phyloP scores from a whole-genome alignment of 2,329 filamentous ascomycete genomes.

The Neurospora crassa region DNA sequence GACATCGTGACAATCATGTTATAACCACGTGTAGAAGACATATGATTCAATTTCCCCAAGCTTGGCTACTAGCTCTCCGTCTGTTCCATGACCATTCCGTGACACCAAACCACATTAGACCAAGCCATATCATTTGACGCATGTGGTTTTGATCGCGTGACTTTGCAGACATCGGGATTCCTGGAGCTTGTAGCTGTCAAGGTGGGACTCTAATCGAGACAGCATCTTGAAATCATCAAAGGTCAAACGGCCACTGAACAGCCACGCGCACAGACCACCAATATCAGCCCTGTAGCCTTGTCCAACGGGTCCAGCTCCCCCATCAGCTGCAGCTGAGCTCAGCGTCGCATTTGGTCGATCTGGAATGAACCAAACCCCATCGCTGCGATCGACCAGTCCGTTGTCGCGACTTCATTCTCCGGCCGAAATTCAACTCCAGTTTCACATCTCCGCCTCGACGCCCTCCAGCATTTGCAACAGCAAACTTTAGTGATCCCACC shows the following conservation, averaged over 20 bases:
- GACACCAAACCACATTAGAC: not conserved
- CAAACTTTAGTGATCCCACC: not conserved
- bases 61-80: not conserved
- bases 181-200: not conserved
- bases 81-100: not conserved
- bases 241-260: not conserved
- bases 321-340: not conserved
- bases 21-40: not conserved
- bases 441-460: not conserved
- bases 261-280: not conserved
- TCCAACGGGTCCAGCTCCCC: not conserved
- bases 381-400: not conserved
- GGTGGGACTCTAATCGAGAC: not conserved
- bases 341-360: not conserved
- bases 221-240: not conserved
- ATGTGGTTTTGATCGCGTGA: not conserved
- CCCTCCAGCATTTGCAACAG: not conserved
- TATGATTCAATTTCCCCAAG: not conserved
- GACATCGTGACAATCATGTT: not conserved
- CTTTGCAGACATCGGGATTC: not conserved
- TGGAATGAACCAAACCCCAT: not conserved
- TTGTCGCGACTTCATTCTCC: not conserved
- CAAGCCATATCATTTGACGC: not conserved
- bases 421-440: not conserved
- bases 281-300: not conserved